phyloP scores from a whole-genome alignment of 140 eudicot species.

The Bidens hawaiensis region DNA sequence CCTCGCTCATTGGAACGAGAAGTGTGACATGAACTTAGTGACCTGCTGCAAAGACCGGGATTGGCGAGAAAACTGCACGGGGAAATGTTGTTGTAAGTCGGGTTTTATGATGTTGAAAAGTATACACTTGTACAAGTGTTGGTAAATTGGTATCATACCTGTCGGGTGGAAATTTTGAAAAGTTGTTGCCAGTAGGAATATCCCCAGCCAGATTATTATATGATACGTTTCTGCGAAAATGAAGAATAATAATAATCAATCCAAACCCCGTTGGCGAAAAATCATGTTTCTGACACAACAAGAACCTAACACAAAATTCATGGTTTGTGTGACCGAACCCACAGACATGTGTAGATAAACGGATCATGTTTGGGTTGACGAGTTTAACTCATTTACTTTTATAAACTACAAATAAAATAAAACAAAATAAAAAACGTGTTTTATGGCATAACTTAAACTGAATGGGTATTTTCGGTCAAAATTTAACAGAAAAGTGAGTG shows the following conservation, averaged over 20 bases:
- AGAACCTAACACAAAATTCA: not conserved
- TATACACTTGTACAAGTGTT: not conserved
- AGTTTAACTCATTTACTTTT: not conserved
- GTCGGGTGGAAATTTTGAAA: conserved; percentile 87
- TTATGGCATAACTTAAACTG: not conserved
- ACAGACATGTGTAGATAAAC: too few species aligned
- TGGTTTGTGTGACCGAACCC: not conserved
- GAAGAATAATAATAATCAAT: not conserved
- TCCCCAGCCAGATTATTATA: conserved; percentile 77
- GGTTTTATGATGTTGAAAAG: not conserved
- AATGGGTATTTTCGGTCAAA: not conserved
- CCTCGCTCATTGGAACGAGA: conserved; percentile 66
- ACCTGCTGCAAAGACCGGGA: conserved; percentile 79
- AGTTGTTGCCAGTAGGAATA: conserved; percentile 77
- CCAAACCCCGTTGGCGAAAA: not conserved
- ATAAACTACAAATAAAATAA: not conserved
- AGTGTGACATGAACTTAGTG: conserved; percentile 61
- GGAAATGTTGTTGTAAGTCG: conserved; percentile 1
- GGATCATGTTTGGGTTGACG: not conserved
- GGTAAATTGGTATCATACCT: conserved; percentile 38
- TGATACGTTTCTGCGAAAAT: conserved; percentile 73
- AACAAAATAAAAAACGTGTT: too few species aligned
- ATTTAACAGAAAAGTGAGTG: too few species aligned
- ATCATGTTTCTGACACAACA: not conserved
- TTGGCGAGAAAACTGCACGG: conserved; percentile 66